phyloP scores from a whole-genome alignment of 306 rosid genomes.

The Rosa multiflora region DNA sequence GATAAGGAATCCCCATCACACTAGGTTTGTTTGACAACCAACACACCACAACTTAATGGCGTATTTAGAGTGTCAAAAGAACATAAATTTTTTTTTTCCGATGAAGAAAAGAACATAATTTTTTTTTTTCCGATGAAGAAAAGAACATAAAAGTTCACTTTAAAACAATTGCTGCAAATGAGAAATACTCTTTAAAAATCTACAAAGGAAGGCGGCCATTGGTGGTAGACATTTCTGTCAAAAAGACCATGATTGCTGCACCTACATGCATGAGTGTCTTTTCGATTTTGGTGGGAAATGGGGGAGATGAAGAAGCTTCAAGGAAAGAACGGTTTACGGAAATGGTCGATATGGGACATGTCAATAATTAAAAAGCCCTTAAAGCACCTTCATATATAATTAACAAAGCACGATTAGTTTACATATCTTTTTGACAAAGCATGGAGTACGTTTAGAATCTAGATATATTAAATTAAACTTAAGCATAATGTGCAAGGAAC shows the following conservation, averaged over 20 bases:
- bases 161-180: background rate
- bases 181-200: background rate
- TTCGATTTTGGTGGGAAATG: conserved; percentile 27
- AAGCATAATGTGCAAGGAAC: background rate
- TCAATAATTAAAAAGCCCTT: conserved; percentile 22
- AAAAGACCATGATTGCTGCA: conserved; percentile 21
- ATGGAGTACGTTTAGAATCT: conserved; percentile 3
- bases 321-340: conserved; percentile 17
- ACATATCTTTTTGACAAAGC: background rate
- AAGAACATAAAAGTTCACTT: background rate
- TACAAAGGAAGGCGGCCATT: background rate
- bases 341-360: conserved; percentile 15
- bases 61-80: background rate
- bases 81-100: background rate
- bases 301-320: conserved; percentile 49
- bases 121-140: no score
- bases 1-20: background rate
- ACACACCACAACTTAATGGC: background rate
- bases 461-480: conserved; percentile 6
- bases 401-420: background rate
- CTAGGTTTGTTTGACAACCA: no score
- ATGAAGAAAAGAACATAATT: background rate
- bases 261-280: conserved; percentile 15
- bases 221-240: conserved; percentile 11
- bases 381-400: background rate